Evolutionary conservation across 78 protist genomes (phyloP), one percentile per base, ranked within the genome.

Genomic region (Neovahlkampfia damariscottae): DNA sequence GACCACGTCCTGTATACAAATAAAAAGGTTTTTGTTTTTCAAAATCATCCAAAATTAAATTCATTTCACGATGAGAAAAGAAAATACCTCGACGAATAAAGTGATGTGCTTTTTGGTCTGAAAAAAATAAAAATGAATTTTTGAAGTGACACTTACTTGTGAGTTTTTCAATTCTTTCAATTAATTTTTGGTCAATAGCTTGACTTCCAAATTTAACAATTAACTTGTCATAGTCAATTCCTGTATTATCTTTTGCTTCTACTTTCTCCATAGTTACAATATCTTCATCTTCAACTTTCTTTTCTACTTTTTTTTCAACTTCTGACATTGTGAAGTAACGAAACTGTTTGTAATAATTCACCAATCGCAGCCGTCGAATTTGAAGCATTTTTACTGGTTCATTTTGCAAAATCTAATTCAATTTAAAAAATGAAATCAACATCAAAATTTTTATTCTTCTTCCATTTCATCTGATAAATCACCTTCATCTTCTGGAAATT

Each of bases 1-100:
- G 99, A 7, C 99, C 99, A 10, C 99, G 90, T 6, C 99, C 99
- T 3, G 99, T 97, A 89, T 97, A 97, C 39, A 98, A 84, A 84
- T 90, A 98, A 74, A 97, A 90, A 8, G 95, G 96, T 69, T 82
- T 70, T 6, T 90, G 93, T n/a, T 70, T 0, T 82, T 92, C 99
- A 38, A 85, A 84, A 50, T 35, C 35, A 68, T 88, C 92, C 36
- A 93, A 87, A 28, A 89, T 4, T n/a, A 41, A 71, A 38, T 81
- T 41, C 35, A 93, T 78, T 19, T 93, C 97, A 37, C 96, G 71
- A 75, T 93, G 97, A 3, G 95, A 88, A 76, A 87, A 93, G 84
- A 93, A 93, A 38, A 89, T 58, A 6, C 92, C 93, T 37, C 97
- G 83, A 4, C 86, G 40, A 9, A 93, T 41, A 41, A 75, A 84